Conservation (phyloP, 805 yeast genomes). For the Kodamaea kakaduensis region DNA sequence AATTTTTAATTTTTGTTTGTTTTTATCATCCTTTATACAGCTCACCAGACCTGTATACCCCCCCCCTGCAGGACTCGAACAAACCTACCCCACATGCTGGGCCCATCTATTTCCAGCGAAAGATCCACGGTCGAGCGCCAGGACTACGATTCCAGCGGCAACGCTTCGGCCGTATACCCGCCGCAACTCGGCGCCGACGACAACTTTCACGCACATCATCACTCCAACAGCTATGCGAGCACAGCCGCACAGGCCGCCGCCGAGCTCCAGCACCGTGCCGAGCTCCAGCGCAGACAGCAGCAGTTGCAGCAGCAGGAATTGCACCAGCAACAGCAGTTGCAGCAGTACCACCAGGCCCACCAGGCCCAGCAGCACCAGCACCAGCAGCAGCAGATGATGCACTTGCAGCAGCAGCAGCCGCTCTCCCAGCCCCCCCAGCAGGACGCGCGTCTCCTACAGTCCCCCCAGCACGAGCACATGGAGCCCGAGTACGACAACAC, state of each 20-base stretch:
- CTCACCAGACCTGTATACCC: slow-evolving; percentile 4
- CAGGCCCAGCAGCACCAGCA: slow-evolving; percentile 15
- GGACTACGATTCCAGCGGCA: slow-evolving; percentile 3
- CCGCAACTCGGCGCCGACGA: slow-evolving; percentile 8
- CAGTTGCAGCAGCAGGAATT: slow-evolving; percentile 17
- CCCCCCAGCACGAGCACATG: slow-evolving; percentile 12
- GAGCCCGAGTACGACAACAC: slow-evolving; percentile 14
- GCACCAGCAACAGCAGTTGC: slow-evolving; percentile 15
- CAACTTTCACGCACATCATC: slow-evolving; percentile 13
- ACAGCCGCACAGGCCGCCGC: slow-evolving; percentile 14
- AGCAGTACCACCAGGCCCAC: slow-evolving; percentile 12
- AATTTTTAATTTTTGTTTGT: not conserved
- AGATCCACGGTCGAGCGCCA: slow-evolving; percentile 16
- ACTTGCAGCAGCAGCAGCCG: slow-evolving; percentile 8
- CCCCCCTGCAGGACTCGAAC: slow-evolving; percentile 23
- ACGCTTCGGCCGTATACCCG: slow-evolving; percentile 4
- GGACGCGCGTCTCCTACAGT: slow-evolving; percentile 4
- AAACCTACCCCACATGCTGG: slow-evolving; percentile 18
- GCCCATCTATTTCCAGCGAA: slow-evolving; percentile 30
- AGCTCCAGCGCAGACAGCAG: slow-evolving; percentile 17
- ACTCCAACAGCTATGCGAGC: slow-evolving; percentile 12
- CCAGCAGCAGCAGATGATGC: slow-evolving; percentile 9
- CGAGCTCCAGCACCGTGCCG: slow-evolving; percentile 20
- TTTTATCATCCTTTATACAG: slow-evolving; percentile 1
- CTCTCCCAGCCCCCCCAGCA: slow-evolving; percentile 15